These are phyloP conservation scores for Oryza rufipogon DNA, from an alignment of 176 grass and related monocot genomes.

Conservation along the genomic window DNA sequence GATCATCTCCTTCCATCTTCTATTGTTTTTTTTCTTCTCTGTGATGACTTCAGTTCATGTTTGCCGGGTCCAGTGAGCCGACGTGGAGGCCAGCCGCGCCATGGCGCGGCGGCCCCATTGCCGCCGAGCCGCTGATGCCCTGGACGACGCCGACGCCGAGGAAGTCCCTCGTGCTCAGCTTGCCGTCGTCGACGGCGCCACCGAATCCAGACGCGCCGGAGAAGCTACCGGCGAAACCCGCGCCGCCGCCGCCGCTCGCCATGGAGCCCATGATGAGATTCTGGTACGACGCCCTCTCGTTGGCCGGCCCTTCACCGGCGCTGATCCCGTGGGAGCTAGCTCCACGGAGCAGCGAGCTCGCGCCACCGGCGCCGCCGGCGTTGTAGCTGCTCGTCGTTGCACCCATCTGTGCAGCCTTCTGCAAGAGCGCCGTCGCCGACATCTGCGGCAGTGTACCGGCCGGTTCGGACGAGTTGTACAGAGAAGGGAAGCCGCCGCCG, in stretches of 20 bases:
- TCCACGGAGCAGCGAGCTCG: constrained; percentile 57
- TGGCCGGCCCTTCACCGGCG: constrained; percentile 35
- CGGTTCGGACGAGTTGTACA: constrained; percentile 39
- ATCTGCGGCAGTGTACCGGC: constrained; percentile 50
- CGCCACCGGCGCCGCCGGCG: constrained; percentile 7
- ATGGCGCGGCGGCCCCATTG: constrained; percentile 42
- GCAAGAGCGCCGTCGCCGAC: constrained; percentile 88
- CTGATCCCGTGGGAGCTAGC: constrained; percentile 17
- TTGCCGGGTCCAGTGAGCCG: constrained; percentile 59
- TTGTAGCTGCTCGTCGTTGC: constrained; percentile 52
- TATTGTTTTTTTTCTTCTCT: neutral
- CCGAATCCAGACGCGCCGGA: neutral
- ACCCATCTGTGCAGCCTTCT: constrained; percentile 92
- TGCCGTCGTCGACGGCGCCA: constrained; percentile 45
- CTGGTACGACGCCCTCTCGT: constrained; percentile 71
- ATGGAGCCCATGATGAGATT: constrained; percentile 80
- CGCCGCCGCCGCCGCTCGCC: constrained; percentile 31
- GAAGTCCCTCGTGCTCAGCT: constrained; percentile 89
- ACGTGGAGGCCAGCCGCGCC: constrained; percentile 50
- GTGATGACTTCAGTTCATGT: constrained; percentile 60
- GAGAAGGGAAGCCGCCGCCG: constrained; percentile 21
- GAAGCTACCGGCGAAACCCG: constrained; percentile 39
- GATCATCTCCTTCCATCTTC: neutral
- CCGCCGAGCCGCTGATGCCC: constrained; percentile 41
- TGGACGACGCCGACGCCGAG: constrained; percentile 79